Conservation (phyloP, 2,329 filamentous ascomycete species). For the Sporothrix curviconia region DNA sequence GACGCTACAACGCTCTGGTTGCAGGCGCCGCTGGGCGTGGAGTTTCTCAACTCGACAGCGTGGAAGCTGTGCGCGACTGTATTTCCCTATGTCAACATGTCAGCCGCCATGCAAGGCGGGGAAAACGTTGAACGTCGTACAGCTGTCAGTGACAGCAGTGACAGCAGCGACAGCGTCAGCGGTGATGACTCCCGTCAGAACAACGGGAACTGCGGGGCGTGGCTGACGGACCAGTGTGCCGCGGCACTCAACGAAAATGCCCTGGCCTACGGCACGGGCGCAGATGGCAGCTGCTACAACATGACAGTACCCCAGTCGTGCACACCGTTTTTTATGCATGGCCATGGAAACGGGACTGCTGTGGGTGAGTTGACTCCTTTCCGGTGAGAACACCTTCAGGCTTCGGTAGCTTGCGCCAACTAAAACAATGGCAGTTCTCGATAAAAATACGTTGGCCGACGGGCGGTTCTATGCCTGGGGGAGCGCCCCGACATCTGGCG, state of each 20-base stretch:
- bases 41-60: not conserved
- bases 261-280: not conserved
- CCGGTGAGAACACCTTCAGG: not conserved
- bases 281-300: slow-evolving; percentile 2
- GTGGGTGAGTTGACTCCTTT: slow-evolving; percentile 4
- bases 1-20: slow-evolving; percentile 10
- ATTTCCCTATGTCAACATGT: slow-evolving; percentile 10
- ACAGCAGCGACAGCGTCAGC: not conserved
- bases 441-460: slow-evolving; percentile 1
- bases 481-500: not conserved
- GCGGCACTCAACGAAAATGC: not conserved
- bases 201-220: slow-evolving; percentile 7
- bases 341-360: not conserved
- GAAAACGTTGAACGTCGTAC: not conserved
- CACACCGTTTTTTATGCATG: not conserved
- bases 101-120: not conserved
- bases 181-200: not conserved
- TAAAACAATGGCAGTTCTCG: not conserved
- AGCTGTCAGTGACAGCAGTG: too few relatives aligned
- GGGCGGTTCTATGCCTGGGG: slow-evolving; percentile 12
- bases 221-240: slow-evolving; percentile 12
- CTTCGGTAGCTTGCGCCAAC: not conserved
- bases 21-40: slow-evolving; percentile 1
- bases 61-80: slow-evolving; percentile 16
- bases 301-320: slow-evolving; percentile 1